Percentiles rank a stretch among this genome's conserved stretches.
phyloP scores from a whole-genome alignment of 78 protist genomes.

The Planoprotostelium fungivorum region DNA sequence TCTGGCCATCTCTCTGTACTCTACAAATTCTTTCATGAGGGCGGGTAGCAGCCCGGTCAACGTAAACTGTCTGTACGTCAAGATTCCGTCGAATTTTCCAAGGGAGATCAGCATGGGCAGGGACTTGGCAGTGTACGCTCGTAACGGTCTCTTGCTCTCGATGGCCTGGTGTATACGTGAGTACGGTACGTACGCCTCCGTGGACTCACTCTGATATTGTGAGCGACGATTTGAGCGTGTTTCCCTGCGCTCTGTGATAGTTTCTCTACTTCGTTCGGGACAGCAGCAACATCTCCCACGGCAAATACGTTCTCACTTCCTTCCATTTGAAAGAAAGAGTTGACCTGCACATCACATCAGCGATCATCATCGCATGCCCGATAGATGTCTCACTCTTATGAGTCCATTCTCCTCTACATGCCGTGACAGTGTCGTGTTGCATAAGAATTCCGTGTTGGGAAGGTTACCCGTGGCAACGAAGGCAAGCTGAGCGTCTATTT shows the following conservation, averaged over 20 bases:
- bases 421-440: constrained; percentile 26
- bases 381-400: neutral
- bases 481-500: constrained; percentile 48
- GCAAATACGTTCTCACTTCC: constrained; percentile 48
- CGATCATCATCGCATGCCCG: neutral
- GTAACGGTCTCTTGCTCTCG: constrained; percentile 7
- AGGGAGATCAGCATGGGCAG: constrained; percentile 38
- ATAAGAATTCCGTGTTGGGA: constrained; percentile 35
- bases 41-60: constrained; percentile 17
- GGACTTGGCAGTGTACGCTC: neutral
- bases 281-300: constrained; percentile 41
- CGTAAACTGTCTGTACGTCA: constrained; percentile 31
- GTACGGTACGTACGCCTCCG: neutral
- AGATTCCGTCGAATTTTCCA: constrained; percentile 37
- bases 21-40: neutral
- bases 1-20: neutral
- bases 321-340: constrained; percentile 40
- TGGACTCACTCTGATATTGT: constrained; percentile 24
- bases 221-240: constrained; percentile 27
- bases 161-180: constrained; percentile 10
- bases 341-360: constrained; percentile 30
- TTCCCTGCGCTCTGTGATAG: neutral
- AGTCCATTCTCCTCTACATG: neutral
- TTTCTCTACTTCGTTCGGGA: constrained; percentile 41
- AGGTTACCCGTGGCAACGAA: constrained; percentile 55